phyloP scores from a whole-genome alignment of 31 red algal genomes.

The Asparagopsis taxiformis region DNA sequence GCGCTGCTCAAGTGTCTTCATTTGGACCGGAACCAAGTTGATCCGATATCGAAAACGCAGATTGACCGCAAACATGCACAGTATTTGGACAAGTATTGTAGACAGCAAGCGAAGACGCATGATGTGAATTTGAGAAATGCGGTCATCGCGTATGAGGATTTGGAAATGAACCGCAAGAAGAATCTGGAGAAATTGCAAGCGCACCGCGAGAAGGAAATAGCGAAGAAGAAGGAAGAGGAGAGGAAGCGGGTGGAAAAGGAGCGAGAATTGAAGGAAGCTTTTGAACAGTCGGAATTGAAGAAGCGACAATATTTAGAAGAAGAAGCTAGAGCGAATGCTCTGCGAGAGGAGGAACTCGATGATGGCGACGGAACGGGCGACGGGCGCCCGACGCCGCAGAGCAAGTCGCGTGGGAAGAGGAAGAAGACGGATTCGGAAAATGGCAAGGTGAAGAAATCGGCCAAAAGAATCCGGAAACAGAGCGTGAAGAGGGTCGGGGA shows the following conservation, averaged over 20 bases:
- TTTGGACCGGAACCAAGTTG: slow-evolving; percentile 2
- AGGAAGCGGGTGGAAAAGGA: slow-evolving; percentile 21
- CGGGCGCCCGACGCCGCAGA: slow-evolving; percentile 7
- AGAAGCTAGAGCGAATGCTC: slow-evolving; percentile 7
- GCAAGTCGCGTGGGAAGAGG: slow-evolving; percentile 20
- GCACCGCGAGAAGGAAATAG: slow-evolving; percentile 22
- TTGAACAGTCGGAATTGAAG: slow-evolving; percentile 36
- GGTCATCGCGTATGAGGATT: slow-evolving; percentile 20
- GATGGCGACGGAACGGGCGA: slow-evolving; percentile 16
- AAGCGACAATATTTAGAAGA: slow-evolving; percentile 43
- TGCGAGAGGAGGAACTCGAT: slow-evolving; percentile 16
- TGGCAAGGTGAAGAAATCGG: slow-evolving; percentile 10
- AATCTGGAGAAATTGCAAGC: too few species aligned
- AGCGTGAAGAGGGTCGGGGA: slow-evolving; percentile 9
- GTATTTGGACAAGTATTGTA: slow-evolving; percentile 25
- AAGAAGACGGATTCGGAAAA: slow-evolving; percentile 7
- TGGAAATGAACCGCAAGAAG: slow-evolving; percentile 17
- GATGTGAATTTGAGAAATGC: slow-evolving; percentile 65
- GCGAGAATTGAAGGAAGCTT: slow-evolving; percentile 28
- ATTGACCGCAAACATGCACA: slow-evolving; percentile 12
- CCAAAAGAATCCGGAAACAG: slow-evolving; percentile 12
- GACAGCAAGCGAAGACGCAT: slow-evolving; percentile 55
- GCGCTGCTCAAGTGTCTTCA: slow-evolving; percentile 26
- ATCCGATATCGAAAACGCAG: slow-evolving; percentile 15
- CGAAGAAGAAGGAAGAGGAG: slow-evolving; percentile 29